Conservation (phyloP, 805 yeast genomes). For the Ogataea dorogensis region DNA sequence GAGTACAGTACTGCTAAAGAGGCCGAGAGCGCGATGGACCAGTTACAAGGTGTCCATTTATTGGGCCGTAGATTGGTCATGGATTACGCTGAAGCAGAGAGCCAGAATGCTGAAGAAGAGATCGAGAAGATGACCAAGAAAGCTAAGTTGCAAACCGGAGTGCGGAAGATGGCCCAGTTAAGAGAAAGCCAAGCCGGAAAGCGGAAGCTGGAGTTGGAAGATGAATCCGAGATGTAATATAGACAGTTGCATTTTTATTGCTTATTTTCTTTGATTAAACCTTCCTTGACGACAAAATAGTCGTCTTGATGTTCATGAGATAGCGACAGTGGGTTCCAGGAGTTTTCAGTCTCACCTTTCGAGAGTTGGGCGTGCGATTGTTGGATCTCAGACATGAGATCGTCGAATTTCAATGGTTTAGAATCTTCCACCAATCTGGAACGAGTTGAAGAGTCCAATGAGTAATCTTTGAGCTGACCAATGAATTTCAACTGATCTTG, state of each 20-base stretch:
- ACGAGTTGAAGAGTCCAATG: slow-evolving; percentile 17
- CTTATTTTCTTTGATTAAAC: slow-evolving; percentile 40
- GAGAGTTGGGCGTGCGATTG: slow-evolving; percentile 20
- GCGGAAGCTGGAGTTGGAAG: slow-evolving; percentile 66
- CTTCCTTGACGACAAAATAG: slow-evolving; percentile 46
- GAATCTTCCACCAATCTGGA: slow-evolving; percentile 29
- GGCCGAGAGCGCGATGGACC: slow-evolving; percentile 92
- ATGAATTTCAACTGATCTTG: slow-evolving; percentile 52
- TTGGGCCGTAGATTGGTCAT: slow-evolving; percentile 91
- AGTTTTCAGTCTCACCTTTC: slow-evolving; percentile 42
- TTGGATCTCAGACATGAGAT: slow-evolving; percentile 29
- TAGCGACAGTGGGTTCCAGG: slow-evolving; percentile 43
- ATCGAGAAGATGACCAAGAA: slow-evolving; percentile 86
- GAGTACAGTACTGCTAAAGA: slow-evolving; percentile 85
- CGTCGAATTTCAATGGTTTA: slow-evolving; percentile 30
- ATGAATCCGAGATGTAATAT: slow-evolving; percentile 39
- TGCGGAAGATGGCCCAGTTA: slow-evolving; percentile 70
- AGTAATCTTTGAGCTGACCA: slow-evolving; percentile 39
- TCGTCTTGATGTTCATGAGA: slow-evolving; percentile 36
- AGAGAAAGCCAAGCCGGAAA: slow-evolving; percentile 63
- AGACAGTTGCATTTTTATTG: slow-evolving; percentile 12
- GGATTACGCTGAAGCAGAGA: slow-evolving; percentile 85
- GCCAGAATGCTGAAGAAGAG: slow-evolving; percentile 84
- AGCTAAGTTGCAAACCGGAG: slow-evolving; percentile 77
- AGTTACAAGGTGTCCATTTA: slow-evolving; percentile 92